A percentile compares a stretch with the other conserved stretches of the same genome.
phyloP scores from a whole-genome alignment of 2,329 filamentous ascomycete genomes.

The Talaromyces sp. region DNA sequence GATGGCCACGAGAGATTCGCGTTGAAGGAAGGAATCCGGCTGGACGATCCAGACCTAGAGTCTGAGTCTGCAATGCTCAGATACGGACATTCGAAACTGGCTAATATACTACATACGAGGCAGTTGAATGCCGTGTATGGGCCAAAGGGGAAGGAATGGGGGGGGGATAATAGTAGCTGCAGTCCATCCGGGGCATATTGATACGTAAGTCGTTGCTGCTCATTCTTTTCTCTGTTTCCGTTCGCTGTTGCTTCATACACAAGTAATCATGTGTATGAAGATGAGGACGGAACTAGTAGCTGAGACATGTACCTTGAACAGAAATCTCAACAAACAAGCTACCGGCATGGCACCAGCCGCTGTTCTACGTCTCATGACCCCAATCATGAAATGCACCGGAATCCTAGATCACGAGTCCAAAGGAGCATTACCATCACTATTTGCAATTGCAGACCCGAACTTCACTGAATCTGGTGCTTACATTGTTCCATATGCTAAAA shows the following conservation, averaged over 20 bases:
- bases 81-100: slow-evolving; percentile 5
- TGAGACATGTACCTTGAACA: not conserved
- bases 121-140: not conserved
- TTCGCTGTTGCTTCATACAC: not conserved
- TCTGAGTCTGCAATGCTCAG: not conserved
- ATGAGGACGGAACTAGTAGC: not conserved
- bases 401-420: not conserved
- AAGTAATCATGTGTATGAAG: not conserved
- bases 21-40: not conserved
- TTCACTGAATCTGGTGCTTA: not conserved
- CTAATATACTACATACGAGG: slow-evolving; percentile 1
- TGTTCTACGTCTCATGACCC: not conserved
- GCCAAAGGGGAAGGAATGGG: not conserved
- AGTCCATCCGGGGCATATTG: not conserved
- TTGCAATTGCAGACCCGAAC: not conserved
- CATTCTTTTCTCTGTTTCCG: not conserved
- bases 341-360: not conserved
- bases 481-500: not conserved
- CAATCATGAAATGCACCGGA: not conserved
- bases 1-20: slow-evolving; percentile 1
- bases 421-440: not conserved
- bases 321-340: not conserved
- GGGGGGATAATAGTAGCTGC: not conserved
- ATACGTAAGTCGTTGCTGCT: not conserved
- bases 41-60: not conserved